A percentile compares a stretch with the other conserved stretches of the same genome.
Conservation (phyloP, 768 basidiomycete genomes). For the Suillus occidentalis region DNA sequence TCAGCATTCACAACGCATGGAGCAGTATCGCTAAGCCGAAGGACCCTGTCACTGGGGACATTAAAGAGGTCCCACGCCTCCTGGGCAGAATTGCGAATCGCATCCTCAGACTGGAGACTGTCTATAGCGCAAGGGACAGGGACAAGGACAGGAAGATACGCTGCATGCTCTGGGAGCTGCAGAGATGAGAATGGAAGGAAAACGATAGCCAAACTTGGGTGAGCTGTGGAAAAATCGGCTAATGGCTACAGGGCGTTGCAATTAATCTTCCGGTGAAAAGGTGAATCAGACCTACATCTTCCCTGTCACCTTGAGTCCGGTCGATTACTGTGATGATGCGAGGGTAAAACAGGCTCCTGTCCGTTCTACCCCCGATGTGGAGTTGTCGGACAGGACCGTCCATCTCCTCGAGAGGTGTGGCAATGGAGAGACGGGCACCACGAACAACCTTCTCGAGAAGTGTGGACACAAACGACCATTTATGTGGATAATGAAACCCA, state of each 20-base stretch:
- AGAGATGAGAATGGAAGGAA: constrained; percentile 55
- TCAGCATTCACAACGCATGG: constrained; percentile 48
- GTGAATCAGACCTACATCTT: constrained; percentile 30
- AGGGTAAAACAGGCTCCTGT: constrained; percentile 28
- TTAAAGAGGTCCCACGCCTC: constrained; percentile 45
- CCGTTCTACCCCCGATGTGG: constrained; percentile 26
- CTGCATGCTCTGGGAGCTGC: constrained; percentile 38
- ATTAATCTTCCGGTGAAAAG: constrained; percentile 26
- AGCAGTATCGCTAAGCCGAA: constrained; percentile 36
- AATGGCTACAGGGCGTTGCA: constrained; percentile 38
- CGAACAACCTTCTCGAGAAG: constrained; percentile 56
- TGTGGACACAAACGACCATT: constrained; percentile 60
- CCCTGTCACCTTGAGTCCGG: constrained; percentile 23
- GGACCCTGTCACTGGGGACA: constrained; percentile 41
- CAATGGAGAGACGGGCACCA: constrained; percentile 34
- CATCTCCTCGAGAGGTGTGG: constrained; percentile 20
- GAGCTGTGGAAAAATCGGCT: constrained; percentile 36
- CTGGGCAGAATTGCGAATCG: constrained; percentile 24
- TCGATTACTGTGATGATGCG: constrained; percentile 40
- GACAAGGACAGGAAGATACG: constrained; percentile 61
- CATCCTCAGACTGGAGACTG: constrained; percentile 30
- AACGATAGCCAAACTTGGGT: constrained; percentile 66
- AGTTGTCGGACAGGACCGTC: constrained; percentile 26
- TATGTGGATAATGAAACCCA: constrained; percentile 55
- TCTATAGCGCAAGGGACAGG: constrained; percentile 22